Percentiles rank a stretch among this genome's conserved stretches.
Evolutionary conservation across 108 stramenopile species (phyloP).

Genomic region (Discostella stelligeroides): DNA sequence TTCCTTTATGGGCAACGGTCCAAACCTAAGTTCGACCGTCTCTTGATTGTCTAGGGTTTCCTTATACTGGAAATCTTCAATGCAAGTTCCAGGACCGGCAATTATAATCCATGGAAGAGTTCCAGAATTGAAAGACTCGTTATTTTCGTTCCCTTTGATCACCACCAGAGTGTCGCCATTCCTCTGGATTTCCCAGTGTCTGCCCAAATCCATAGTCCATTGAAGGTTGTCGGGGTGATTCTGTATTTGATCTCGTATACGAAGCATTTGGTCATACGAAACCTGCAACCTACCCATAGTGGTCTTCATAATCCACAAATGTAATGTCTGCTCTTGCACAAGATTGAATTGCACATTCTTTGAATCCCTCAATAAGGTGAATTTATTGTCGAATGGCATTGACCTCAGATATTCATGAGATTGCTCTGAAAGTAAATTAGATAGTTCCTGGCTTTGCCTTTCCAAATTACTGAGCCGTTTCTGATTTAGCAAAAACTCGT

Average conservation of each 20-base stretch:
- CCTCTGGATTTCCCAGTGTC: conserved; percentile 56
- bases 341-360: conserved; percentile 24
- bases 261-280: conserved; percentile 63
- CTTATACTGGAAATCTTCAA: neutral
- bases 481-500: conserved; percentile 13
- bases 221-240: conserved; percentile 51
- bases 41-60: neutral
- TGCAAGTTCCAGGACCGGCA: conserved; percentile 7
- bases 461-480: conserved; percentile 61
- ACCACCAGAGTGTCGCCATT: conserved; percentile 57
- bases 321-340: conserved; percentile 69
- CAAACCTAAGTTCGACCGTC: conserved; percentile 21
- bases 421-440: conserved; percentile 46
- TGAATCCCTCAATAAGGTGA: conserved; percentile 19
- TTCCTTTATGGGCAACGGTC: conserved; percentile 3
- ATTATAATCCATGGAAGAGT: conserved; percentile 22
- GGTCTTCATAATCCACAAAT: conserved; percentile 48
- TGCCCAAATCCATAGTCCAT: conserved; percentile 75
- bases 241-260: conserved; percentile 61
- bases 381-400: conserved; percentile 30
- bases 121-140: conserved; percentile 3
- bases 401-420: conserved; percentile 51
- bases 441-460: conserved; percentile 69
- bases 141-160: conserved; percentile 3
- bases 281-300: conserved; percentile 39